Conservation (phyloP, 495 filamentous ascomycete species). For the Lepidopterella palustris region DNA sequence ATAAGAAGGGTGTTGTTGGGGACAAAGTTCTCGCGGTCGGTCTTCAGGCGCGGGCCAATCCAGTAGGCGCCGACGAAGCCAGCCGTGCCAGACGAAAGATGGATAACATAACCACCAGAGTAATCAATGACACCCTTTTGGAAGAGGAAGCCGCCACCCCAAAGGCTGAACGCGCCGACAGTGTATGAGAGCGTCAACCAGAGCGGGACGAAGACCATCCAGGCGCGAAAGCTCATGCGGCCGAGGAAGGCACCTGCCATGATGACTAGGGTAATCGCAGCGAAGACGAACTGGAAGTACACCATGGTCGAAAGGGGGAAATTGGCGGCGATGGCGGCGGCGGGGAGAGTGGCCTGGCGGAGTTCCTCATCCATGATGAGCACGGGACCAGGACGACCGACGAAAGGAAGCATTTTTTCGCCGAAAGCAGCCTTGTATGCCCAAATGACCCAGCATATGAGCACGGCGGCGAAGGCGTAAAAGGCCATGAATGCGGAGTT, state of each 20-base stretch:
- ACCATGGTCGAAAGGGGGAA: conserved; percentile 51
- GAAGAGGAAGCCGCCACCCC: conserved; percentile 52
- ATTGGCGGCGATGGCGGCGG: conserved; percentile 37
- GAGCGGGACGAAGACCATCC: conserved; percentile 53
- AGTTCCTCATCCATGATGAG: conserved; percentile 44
- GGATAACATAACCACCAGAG: conserved; percentile 55
- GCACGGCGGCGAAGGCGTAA: conserved; percentile 49
- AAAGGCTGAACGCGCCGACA: conserved; percentile 44
- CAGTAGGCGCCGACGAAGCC: conserved; percentile 50
- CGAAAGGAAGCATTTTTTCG: conserved; percentile 46
- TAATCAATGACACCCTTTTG: conserved; percentile 50
- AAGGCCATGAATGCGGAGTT: conserved; percentile 53
- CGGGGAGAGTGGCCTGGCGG: conserved; percentile 41
- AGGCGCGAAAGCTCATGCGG: conserved; percentile 50
- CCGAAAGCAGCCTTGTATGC: conserved; percentile 51
- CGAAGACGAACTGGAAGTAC: conserved; percentile 57
- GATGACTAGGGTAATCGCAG: conserved; percentile 51
- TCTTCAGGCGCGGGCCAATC: conserved; percentile 47
- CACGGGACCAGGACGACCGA: conserved; percentile 46
- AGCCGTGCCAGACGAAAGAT: conserved; percentile 51
- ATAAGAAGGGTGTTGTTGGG: conserved; percentile 49
- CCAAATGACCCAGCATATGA: conserved; percentile 53
- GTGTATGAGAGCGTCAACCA: conserved; percentile 50
- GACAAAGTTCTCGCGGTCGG: conserved; percentile 45
- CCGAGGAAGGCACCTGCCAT: conserved; percentile 47